Conservation (phyloP, 2,329 filamentous ascomycete species). For the Aureobasidium lini region DNA sequence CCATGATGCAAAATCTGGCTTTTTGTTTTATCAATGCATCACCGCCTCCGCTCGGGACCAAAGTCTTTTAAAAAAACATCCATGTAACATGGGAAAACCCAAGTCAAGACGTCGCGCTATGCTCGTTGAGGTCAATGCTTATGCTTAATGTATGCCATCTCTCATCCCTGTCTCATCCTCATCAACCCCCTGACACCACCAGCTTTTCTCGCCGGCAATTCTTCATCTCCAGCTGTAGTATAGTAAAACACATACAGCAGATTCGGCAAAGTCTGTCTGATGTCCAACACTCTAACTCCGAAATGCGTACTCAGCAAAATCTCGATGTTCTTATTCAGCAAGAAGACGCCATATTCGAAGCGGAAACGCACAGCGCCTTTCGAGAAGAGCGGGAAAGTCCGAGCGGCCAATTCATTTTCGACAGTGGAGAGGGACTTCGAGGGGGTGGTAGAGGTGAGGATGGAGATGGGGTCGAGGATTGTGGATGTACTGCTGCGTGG, state of each 20-base stretch:
- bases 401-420: slow-evolving; percentile 21
- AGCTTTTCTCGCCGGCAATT: slow-evolving; percentile 49
- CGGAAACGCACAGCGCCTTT: slow-evolving; percentile 67
- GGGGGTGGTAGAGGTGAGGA: slow-evolving; percentile 19
- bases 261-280: slow-evolving; percentile 86
- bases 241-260: slow-evolving; percentile 89
- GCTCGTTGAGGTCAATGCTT: background rate
- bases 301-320: slow-evolving; percentile 53
- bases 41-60: no score
- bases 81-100: no score
- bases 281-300: slow-evolving; percentile 74
- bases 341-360: slow-evolving; percentile 92
- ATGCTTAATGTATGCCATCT: background rate
- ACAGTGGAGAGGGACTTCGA: slow-evolving; percentile 11
- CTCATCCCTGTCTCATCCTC: slow-evolving; percentile 15
- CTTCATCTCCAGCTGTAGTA: slow-evolving; percentile 67
- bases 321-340: slow-evolving; percentile 95
- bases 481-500: slow-evolving; percentile 66
- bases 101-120: background rate
- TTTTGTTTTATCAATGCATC: no score
- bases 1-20: no score
- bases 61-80: no score
- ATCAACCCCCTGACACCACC: slow-evolving; percentile 45
- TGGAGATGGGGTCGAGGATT: slow-evolving; percentile 64
- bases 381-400: slow-evolving; percentile 71